phyloP scores from a whole-genome alignment of 2,329 filamentous ascomycete species.

The Acarospora socialis region DNA sequence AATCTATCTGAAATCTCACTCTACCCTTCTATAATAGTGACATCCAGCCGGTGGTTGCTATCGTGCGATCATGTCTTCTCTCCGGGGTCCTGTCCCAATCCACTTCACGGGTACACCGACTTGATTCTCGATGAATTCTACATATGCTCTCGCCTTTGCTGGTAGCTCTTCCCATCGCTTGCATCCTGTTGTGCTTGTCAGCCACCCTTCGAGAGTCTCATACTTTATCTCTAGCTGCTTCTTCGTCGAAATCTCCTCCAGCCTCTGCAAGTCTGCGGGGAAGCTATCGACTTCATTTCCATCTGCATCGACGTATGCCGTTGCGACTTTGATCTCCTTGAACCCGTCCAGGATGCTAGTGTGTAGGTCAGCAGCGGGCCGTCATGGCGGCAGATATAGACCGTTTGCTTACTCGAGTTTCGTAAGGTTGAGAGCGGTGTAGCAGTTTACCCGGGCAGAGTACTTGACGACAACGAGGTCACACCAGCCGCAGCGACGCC shows the following conservation, averaged over 20 bases:
- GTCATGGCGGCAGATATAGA: too few relatives aligned
- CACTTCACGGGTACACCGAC: conserved; percentile 45
- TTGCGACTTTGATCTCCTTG: conserved; percentile 47
- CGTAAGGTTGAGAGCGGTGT: conserved; percentile 45
- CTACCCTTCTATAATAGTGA: too few relatives aligned
- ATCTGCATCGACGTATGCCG: conserved; percentile 35
- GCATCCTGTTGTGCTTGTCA: conserved; percentile 42
- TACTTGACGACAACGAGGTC: conserved; percentile 51
- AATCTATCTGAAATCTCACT: too few relatives aligned
- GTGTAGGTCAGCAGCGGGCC: too few relatives aligned
- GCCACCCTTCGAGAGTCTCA: conserved; percentile 47
- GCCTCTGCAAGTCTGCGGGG: conserved; percentile 40
- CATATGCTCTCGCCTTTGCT: conserved; percentile 42
- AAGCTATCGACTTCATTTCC: conserved; percentile 40
- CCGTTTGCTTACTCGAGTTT: too few relatives aligned
- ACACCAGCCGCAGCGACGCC: conserved; percentile 50
- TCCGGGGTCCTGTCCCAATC: conserved; percentile 47
- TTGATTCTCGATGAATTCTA: conserved; percentile 46
- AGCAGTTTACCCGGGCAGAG: conserved; percentile 41
- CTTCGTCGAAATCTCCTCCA: conserved; percentile 29
- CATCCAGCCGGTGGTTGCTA: too few relatives aligned
- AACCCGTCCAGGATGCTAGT: conserved; percentile 49
- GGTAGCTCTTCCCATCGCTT: conserved; percentile 44
- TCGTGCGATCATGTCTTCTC: conserved; percentile 49
- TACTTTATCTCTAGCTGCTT: conserved; percentile 42